Evolutionary conservation across 108 stramenopile genomes (phyloP).

Genomic region (Fistulifera pelliculosa): DNA sequence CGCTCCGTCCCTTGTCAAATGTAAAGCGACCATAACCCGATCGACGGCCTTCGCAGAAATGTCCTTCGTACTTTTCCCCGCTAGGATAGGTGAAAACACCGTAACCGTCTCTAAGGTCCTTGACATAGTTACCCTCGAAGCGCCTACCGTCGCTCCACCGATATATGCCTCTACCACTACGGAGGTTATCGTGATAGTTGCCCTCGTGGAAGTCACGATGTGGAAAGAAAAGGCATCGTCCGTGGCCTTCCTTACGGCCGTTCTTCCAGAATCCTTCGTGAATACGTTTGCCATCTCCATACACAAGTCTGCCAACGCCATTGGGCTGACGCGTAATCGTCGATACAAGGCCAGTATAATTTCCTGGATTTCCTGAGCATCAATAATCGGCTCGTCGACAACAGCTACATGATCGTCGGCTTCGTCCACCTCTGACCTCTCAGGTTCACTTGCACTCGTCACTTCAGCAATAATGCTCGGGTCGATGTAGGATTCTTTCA

Average conservation of each 20-base stretch:
- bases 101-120: conserved; percentile 22
- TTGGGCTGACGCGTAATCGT: conserved; percentile 14
- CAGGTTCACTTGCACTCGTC: not conserved
- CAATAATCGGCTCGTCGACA: conserved; percentile 12
- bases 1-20: conserved; percentile 6
- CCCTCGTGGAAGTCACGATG: conserved; percentile 25
- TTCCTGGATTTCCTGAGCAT: conserved; percentile 20
- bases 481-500: not conserved
- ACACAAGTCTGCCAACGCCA: conserved; percentile 31
- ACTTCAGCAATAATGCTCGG: not conserved
- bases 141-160: conserved; percentile 28
- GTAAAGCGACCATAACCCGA: conserved; percentile 8
- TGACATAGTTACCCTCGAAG: conserved; percentile 16
- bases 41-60: conserved; percentile 7
- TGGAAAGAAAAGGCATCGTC: conserved; percentile 17
- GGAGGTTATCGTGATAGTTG: conserved; percentile 16
- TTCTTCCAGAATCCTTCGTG: conserved; percentile 34
- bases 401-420: conserved; percentile 18
- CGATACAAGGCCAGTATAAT: conserved; percentile 22
- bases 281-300: conserved; percentile 26
- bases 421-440: not conserved
- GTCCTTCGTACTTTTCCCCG: conserved; percentile 22
- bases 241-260: conserved; percentile 23
- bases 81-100: conserved; percentile 29
- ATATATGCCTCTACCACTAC: conserved; percentile 23